Percentiles rank a stretch among this genome's conserved stretches.
phyloP scores from a whole-genome alignment of 371 early-diverging fungal species.

The Blastocladiella emersonii region DNA sequence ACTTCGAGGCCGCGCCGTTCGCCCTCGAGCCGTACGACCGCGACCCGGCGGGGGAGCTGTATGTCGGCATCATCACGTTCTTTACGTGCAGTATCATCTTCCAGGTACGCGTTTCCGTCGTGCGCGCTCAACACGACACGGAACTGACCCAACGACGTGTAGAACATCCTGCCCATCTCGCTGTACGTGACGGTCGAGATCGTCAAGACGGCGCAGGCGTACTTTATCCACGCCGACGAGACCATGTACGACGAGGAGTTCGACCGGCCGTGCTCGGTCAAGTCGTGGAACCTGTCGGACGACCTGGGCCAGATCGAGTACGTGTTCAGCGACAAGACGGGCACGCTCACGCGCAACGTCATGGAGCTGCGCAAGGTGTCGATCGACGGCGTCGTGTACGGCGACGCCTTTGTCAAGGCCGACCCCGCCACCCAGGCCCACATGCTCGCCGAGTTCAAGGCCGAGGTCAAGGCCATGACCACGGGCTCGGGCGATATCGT shows the following conservation, averaged over 20 bases:
- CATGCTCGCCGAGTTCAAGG: not conserved
- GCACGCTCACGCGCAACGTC: slow-evolving; percentile 93
- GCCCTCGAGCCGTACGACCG: slow-evolving; percentile 7
- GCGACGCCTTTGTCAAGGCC: slow-evolving; percentile 19
- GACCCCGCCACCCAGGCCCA: not conserved
- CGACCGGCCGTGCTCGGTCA: slow-evolving; percentile 51
- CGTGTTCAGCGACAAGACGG: slow-evolving; percentile 95
- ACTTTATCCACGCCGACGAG: slow-evolving; percentile 70
- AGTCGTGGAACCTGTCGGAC: slow-evolving; percentile 76
- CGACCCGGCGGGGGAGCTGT: not conserved
- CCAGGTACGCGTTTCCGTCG: too few relatives aligned
- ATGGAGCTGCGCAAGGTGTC: slow-evolving; percentile 82
- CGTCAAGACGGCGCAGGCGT: slow-evolving; percentile 61
- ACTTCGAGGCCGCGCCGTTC: slow-evolving; percentile 19
- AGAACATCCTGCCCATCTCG: slow-evolving; percentile 91
- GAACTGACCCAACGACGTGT: too few relatives aligned
- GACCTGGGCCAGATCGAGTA: slow-evolving; percentile 78
- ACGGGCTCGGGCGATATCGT: too few relatives aligned
- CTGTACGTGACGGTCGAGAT: slow-evolving; percentile 91
- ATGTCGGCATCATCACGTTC: slow-evolving; percentile 12
- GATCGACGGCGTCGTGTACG: slow-evolving; percentile 68
- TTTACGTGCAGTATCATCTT: slow-evolving; percentile 59
- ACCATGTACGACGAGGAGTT: slow-evolving; percentile 68
- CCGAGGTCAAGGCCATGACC: not conserved
- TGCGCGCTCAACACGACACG: too few relatives aligned